These are phyloP conservation scores for Somion occarium DNA, from an alignment of 1,284 basidiomycete species.

Conservation along the genomic window DNA sequence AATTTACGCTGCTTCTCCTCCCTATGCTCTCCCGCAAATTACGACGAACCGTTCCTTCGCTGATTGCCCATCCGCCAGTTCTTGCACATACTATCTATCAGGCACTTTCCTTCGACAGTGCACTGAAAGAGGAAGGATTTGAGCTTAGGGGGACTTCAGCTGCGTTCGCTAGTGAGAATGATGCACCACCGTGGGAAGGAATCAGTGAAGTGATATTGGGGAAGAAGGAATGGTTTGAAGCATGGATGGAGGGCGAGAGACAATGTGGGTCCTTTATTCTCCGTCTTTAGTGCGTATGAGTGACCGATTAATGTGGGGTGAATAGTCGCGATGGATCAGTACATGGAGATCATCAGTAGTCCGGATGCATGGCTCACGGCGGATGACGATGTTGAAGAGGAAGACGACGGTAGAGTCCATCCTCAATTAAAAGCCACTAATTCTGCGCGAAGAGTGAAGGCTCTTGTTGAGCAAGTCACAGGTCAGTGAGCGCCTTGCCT, in stretches of 20 bases:
- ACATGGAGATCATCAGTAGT: slow-evolving; percentile 76
- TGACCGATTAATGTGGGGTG: neutral
- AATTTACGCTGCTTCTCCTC: slow-evolving; percentile 72
- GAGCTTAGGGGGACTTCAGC: slow-evolving; percentile 47
- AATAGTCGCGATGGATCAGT: slow-evolving; percentile 75
- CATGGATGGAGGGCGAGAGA: slow-evolving; percentile 86
- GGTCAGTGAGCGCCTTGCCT: slow-evolving; percentile 38
- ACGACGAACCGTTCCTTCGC: slow-evolving; percentile 64
- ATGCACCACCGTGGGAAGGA: slow-evolving; percentile 59
- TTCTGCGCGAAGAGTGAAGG: slow-evolving; percentile 76
- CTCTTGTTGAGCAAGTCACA: slow-evolving; percentile 86
- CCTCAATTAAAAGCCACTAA: slow-evolving; percentile 62
- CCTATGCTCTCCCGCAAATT: slow-evolving; percentile 73
- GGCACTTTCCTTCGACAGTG: slow-evolving; percentile 82
- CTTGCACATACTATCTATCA: slow-evolving; percentile 96
- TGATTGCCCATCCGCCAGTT: slow-evolving; percentile 78
- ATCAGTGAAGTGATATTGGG: slow-evolving; percentile 80
- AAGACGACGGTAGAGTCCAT: slow-evolving; percentile 33
- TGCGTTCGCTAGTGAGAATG: slow-evolving; percentile 15
- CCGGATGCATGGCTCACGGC: slow-evolving; percentile 87
- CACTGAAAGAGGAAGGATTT: slow-evolving; percentile 76
- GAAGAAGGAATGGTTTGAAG: slow-evolving; percentile 83
- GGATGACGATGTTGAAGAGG: slow-evolving; percentile 57
- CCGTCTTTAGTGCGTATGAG: neutral
- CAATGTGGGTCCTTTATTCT: slow-evolving; percentile 55